Evolutionary conservation across 2,329 filamentous ascomycete genomes (phyloP).

Genomic region (Xylariaceae sp.): DNA sequence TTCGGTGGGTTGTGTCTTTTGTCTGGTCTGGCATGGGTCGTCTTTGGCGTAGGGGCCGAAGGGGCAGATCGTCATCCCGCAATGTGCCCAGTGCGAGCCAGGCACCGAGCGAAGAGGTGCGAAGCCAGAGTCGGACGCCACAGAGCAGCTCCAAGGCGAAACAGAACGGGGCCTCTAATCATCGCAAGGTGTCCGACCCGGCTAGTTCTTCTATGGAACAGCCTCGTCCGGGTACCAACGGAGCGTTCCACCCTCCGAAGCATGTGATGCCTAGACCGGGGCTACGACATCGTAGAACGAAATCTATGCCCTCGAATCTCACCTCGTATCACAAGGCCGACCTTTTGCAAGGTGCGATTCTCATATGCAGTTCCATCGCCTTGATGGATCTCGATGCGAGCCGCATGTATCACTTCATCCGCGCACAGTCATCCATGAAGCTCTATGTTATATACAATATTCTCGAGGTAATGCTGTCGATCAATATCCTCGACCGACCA

Average conservation of each 20-base stretch:
- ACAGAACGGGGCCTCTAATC: constrained; percentile 18
- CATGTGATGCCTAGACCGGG: constrained; percentile 31
- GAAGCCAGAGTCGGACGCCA: constrained; percentile 34
- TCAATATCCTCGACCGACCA: not conserved
- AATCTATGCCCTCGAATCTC: constrained; percentile 78
- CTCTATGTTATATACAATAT: constrained; percentile 99
- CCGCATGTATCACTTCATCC: constrained; percentile 96
- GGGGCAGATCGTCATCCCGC: constrained; percentile 34
- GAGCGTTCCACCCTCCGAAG: constrained; percentile 29
- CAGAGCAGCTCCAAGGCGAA: constrained; percentile 14
- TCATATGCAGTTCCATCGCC: constrained; percentile 77
- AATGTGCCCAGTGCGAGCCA: constrained; percentile 22
- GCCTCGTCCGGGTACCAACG: constrained; percentile 19
- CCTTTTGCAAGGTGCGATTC: constrained; percentile 81
- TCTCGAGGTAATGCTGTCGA: constrained; percentile 58
- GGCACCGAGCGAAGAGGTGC: constrained; percentile 32
- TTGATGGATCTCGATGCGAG: constrained; percentile 92
- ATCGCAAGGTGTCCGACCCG: constrained; percentile 20
- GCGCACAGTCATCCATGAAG: constrained; percentile 94
- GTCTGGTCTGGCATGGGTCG: constrained; percentile 75
- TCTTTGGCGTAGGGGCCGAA: constrained; percentile 63
- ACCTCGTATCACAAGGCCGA: constrained; percentile 92
- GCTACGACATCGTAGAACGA: constrained; percentile 65
- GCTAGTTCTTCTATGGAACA: constrained; percentile 18
- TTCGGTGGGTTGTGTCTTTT: constrained; percentile 64